Conservation (phyloP, 202 grass and related monocot species). For the Hordeum pubiflorum region DNA sequence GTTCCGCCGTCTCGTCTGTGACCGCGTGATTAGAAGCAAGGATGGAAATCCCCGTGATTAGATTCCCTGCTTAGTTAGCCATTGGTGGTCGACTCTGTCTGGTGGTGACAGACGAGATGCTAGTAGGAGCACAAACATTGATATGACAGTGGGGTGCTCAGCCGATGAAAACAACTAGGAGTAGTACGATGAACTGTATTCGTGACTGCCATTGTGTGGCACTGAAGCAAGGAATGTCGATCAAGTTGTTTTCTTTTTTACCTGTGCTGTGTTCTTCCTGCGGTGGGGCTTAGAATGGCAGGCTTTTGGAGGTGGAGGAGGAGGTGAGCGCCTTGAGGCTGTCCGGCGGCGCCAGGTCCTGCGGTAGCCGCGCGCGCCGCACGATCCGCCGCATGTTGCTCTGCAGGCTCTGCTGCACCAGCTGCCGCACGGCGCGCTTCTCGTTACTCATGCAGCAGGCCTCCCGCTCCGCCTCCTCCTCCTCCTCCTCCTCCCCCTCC, state of each 20-base stretch:
- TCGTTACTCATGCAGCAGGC: constrained; percentile 56
- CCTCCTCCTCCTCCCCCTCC: neutral
- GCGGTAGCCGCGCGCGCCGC: constrained; percentile 60
- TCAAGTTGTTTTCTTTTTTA: neutral
- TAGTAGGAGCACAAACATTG: neutral
- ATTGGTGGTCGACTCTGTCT: neutral
- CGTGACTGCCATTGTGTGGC: neutral
- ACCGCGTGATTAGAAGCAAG: neutral
- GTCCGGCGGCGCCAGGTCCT: constrained; percentile 44
- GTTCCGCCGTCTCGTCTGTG: neutral
- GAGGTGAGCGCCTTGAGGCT: constrained; percentile 47
- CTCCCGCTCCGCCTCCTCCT: neutral
- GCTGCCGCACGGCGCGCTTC: constrained; percentile 68
- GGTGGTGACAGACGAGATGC: constrained; percentile 7
- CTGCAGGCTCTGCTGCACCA: constrained; percentile 94
- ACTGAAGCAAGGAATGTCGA: neutral
- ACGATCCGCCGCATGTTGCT: constrained; percentile 88
- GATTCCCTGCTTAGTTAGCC: neutral
- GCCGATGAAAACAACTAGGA: neutral
- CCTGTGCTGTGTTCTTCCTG: constrained; percentile 4
- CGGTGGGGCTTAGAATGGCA: constrained; percentile 51
- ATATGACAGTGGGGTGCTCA: neutral
- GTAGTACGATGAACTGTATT: neutral
- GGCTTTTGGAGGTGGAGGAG: constrained; percentile 83
- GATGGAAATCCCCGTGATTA: constrained; percentile 12